These are phyloP conservation scores for Colletotrichum agaves DNA, from an alignment of 2,329 filamentous ascomycete genomes.

Conservation along the genomic window DNA sequence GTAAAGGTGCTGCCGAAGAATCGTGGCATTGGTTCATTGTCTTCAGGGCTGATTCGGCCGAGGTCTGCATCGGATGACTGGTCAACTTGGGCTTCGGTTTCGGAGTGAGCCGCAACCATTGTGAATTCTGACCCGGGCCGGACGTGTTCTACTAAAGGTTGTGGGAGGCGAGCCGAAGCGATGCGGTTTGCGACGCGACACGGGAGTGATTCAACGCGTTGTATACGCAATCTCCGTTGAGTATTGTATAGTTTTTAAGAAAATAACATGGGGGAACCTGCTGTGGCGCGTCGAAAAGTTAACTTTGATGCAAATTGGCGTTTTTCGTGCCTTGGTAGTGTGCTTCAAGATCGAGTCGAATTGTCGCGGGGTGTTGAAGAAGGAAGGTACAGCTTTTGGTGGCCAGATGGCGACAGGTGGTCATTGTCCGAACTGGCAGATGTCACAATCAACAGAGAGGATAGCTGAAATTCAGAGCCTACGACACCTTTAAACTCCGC, in stretches of 20 bases:
- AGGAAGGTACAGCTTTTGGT: neutral
- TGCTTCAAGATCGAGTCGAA: neutral
- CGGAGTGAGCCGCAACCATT: constrained; percentile 13
- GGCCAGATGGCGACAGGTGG: neutral
- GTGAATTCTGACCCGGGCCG: neutral
- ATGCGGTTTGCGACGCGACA: neutral
- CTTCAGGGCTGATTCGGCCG: constrained; percentile 19
- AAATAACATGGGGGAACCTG: neutral
- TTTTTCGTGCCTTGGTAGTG: neutral
- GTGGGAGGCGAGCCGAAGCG: neutral
- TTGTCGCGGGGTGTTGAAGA: constrained; percentile 2
- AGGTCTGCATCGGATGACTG: constrained; percentile 7
- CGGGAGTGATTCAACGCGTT: neutral
- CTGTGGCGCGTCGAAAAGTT: neutral
- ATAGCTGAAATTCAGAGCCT: no score
- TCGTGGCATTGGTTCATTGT: constrained; percentile 47
- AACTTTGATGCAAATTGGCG: neutral
- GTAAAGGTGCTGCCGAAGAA: constrained; percentile 71
- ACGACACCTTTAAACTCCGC: no score
- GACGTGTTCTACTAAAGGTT: neutral
- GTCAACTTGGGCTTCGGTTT: neutral
- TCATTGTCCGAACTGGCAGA: neutral
- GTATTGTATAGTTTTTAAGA: neutral
- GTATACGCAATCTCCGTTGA: neutral
- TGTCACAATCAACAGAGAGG: neutral